Conservation (phyloP, 2,329 filamentous ascomycete species). For the Dothistroma septosporum region DNA sequence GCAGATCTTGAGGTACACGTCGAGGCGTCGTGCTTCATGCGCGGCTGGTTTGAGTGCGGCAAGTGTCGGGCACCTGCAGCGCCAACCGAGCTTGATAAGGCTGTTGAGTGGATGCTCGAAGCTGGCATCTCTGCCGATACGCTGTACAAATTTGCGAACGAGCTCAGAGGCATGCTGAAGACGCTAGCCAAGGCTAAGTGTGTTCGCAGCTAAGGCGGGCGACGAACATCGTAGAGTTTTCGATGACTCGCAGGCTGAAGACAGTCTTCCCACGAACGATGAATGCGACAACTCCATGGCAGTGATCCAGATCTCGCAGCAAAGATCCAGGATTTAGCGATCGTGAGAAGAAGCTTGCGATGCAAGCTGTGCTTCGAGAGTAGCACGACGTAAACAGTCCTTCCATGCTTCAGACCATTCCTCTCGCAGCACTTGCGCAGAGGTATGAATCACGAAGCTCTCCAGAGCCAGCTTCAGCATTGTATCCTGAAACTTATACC, state of each 20-base stretch:
- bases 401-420: background rate
- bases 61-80: background rate
- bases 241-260: background rate
- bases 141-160: background rate
- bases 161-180: background rate
- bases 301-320: too few relatives aligned
- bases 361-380: background rate
- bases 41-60: conserved; percentile 7
- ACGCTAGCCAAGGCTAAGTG: background rate
- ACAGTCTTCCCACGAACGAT: background rate
- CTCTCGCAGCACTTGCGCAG: background rate
- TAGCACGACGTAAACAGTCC: background rate
- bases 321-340: background rate
- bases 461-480: background rate
- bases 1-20: conserved; percentile 6
- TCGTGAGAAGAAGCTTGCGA: background rate
- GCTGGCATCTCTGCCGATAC: background rate
- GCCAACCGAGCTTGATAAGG: background rate
- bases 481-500: background rate
- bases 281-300: background rate
- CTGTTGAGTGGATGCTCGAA: background rate
- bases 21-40: conserved; percentile 11
- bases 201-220: background rate
- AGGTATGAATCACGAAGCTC: background rate
- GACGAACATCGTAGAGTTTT: background rate